These are phyloP conservation scores for Morella rubra DNA, from an alignment of 306 rosid species.

Conservation along the genomic window DNA sequence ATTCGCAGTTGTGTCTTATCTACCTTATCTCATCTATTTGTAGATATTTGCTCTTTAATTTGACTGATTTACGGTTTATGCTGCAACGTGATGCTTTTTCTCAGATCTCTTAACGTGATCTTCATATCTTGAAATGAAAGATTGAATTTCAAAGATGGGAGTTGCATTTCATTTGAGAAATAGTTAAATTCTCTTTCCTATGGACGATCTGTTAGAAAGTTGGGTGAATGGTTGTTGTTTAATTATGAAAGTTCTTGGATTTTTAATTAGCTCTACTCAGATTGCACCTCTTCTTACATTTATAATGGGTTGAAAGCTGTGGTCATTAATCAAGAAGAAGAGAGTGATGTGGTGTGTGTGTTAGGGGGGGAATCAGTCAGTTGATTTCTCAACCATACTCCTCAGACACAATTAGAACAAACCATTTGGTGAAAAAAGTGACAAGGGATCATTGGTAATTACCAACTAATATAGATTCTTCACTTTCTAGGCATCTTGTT, in stretches of 20 bases:
- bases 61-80: background rate
- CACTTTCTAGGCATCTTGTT: conserved; percentile 13
- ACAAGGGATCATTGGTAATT: background rate
- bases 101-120: background rate
- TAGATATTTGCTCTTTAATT: background rate
- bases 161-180: background rate
- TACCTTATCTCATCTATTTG: background rate
- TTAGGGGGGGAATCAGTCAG: background rate
- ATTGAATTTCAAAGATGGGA: background rate
- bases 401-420: conserved; percentile 4
- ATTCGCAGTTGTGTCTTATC: conserved; percentile 12
- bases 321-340: background rate
- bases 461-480: background rate
- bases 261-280: background rate
- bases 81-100: background rate
- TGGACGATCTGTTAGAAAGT: background rate
- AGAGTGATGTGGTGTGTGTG: too few relatives aligned
- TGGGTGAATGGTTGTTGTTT: background rate
- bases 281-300: background rate
- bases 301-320: background rate
- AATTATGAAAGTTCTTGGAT: conserved; percentile 11
- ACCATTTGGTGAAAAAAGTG: conserved; percentile 9
- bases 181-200: too few relatives aligned
- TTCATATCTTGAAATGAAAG: background rate
- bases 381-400: background rate